These are phyloP conservation scores for Termitomyces sp. DNA, from an alignment of 768 basidiomycete species.

Conservation along the genomic window DNA sequence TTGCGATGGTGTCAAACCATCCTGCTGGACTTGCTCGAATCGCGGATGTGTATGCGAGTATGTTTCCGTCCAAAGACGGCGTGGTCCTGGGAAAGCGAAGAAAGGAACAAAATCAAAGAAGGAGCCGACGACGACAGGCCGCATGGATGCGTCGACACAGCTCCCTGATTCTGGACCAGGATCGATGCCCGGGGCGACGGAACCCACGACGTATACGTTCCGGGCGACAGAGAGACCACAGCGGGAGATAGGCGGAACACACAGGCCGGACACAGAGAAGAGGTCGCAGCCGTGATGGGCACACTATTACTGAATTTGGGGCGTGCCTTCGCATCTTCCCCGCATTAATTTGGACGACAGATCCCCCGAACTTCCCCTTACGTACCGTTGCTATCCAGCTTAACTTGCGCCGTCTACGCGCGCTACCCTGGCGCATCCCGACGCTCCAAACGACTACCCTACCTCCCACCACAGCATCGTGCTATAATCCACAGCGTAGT, in stretches of 20 bases:
- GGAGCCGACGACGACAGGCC: conserved; percentile 13
- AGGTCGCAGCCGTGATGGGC: conserved; percentile 17
- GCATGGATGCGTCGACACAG: conserved; percentile 14
- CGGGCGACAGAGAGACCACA: conserved; percentile 20
- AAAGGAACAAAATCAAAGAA: conserved; percentile 53
- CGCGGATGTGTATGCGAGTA: conserved; percentile 54
- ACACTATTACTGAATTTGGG: conserved; percentile 13
- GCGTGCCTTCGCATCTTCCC: conserved; percentile 31
- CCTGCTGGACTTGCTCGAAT: conserved; percentile 58
- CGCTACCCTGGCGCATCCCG: conserved; percentile 45
- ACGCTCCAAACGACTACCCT: conserved; percentile 42
- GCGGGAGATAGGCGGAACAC: conserved; percentile 13
- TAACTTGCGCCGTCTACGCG: conserved; percentile 39
- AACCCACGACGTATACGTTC: conserved; percentile 28
- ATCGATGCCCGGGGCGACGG: conserved; percentile 5
- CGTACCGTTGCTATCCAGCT: conserved; percentile 51
- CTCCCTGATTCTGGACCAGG: conserved; percentile 12
- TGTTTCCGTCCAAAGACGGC: conserved; percentile 46
- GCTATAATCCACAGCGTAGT: conserved; percentile 16
- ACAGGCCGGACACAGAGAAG: conserved; percentile 30
- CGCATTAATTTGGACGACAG: conserved; percentile 42
- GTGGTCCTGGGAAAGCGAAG: conserved; percentile 74
- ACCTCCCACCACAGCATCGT: conserved; percentile 23
- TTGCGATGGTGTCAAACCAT: conserved; percentile 65
- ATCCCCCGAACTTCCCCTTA: conserved; percentile 38